Evolutionary conservation across 768 basidiomycete species (phyloP).

Genomic region (Rhizopogon roseolus): DNA sequence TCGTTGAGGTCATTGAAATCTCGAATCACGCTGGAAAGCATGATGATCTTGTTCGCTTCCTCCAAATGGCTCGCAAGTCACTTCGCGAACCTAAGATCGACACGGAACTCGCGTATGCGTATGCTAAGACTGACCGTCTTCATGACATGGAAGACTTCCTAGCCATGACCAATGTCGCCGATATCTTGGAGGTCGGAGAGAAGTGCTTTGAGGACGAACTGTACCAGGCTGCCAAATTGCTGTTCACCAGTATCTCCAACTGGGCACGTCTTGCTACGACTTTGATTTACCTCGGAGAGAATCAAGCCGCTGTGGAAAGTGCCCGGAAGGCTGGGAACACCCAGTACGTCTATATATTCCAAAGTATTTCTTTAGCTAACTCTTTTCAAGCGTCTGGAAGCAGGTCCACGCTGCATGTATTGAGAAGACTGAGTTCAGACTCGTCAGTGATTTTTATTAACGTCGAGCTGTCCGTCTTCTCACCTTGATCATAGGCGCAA

Average conservation of each 20-base stretch:
- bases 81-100: constrained; percentile 97
- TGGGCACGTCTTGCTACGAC: constrained; percentile 98
- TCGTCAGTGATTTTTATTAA: constrained; percentile 41
- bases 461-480: background rate
- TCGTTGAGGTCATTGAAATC: constrained; percentile 92
- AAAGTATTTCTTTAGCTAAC: constrained; percentile 6
- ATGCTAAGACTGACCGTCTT: constrained; percentile 94
- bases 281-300: constrained; percentile 96
- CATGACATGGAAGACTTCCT: constrained; percentile 99
- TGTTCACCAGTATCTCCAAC: constrained; percentile 97
- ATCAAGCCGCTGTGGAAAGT: constrained; percentile 97
- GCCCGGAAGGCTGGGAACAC: constrained; percentile 99
- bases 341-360: constrained; percentile 54
- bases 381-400: constrained; percentile 84
- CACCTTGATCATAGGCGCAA: constrained; percentile 59
- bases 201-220: constrained; percentile 99
- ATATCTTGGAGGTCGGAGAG: constrained; percentile 94
- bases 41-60: constrained; percentile 90
- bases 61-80: constrained; percentile 98
- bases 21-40: constrained; percentile 89
- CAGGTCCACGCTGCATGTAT: constrained; percentile 98
- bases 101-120: constrained; percentile 96
- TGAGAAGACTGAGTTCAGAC: constrained; percentile 93
- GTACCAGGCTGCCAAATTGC: constrained; percentile 93
- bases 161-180: constrained; percentile 97